phyloP scores from a whole-genome alignment of 306 rosid genomes.

The Chamaecrista fasciculata region DNA sequence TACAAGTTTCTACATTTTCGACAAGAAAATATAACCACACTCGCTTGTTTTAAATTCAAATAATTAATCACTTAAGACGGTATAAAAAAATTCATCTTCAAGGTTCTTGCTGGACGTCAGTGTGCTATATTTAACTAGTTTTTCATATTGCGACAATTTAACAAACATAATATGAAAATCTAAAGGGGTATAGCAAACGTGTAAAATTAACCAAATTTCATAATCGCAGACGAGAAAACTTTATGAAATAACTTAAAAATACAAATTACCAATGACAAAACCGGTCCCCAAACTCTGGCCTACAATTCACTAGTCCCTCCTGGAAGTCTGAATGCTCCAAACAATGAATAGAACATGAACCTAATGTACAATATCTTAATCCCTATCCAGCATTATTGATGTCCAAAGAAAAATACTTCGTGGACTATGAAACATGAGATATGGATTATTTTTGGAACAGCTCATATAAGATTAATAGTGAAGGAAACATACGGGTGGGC shows the following conservation, averaged over 20 bases:
- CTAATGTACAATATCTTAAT: constrained; percentile 43
- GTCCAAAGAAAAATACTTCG: constrained; percentile 30
- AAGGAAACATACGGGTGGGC: constrained; percentile 64
- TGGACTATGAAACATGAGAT: constrained; percentile 24
- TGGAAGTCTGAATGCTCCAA: constrained; percentile 25
- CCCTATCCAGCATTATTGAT: constrained; percentile 40
- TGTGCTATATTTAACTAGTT: neutral
- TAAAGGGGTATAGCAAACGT: neutral
- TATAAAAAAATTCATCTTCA: neutral
- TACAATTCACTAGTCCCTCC: constrained; percentile 21
- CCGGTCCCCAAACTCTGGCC: neutral
- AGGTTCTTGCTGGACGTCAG: neutral
- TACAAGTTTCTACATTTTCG: neutral
- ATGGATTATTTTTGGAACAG: constrained; percentile 1
- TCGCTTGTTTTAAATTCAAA: too few relatives aligned
- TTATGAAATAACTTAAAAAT: neutral
- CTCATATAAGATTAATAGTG: constrained; percentile 59
- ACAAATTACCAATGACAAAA: constrained; percentile 21
- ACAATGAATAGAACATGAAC: constrained; percentile 34
- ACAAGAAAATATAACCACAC: too few relatives aligned
- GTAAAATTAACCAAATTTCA: neutral
- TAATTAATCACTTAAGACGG: neutral
- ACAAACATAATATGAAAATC: neutral
- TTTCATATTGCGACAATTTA: neutral
- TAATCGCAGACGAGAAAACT: constrained; percentile 11